Evolutionary conservation across 306 rosid genomes (phyloP).

Genomic region (Vicia villosa): DNA sequence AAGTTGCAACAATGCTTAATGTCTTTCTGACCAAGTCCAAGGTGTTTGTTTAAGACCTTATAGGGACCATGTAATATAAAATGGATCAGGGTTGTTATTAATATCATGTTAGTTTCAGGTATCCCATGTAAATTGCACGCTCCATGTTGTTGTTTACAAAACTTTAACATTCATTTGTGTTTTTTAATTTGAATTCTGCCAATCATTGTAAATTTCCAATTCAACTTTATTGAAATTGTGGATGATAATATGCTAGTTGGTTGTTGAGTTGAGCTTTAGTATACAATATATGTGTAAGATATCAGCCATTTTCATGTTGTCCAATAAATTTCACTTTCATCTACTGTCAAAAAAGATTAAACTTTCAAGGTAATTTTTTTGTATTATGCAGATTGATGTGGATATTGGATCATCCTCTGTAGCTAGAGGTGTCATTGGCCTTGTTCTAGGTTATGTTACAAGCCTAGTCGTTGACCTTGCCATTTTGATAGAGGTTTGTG

Average conservation of each 20-base stretch:
- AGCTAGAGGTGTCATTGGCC: slow-evolving; percentile 84
- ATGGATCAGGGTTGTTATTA: background rate
- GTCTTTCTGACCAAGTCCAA: background rate
- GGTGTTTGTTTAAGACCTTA: background rate
- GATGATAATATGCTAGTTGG: slow-evolving; percentile 24
- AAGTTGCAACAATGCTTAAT: slow-evolving; percentile 5
- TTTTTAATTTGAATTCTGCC: slow-evolving; percentile 25
- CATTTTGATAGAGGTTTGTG: slow-evolving; percentile 84
- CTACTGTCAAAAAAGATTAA: background rate
- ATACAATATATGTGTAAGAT: slow-evolving; percentile 2
- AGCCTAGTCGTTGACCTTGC: slow-evolving; percentile 94
- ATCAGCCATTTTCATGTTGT: slow-evolving; percentile 22
- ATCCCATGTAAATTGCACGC: slow-evolving; percentile 3
- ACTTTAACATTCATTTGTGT: background rate
- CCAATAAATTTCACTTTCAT: slow-evolving; percentile 15
- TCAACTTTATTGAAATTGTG: slow-evolving; percentile 30
- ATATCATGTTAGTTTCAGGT: slow-evolving; percentile 3
- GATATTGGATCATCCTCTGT: slow-evolving; percentile 98
- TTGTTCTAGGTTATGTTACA: slow-evolving; percentile 95
- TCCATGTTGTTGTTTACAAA: slow-evolving; percentile 18
- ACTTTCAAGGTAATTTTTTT: slow-evolving; percentile 19
- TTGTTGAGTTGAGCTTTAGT: slow-evolving; percentile 24
- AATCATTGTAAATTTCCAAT: slow-evolving; percentile 19
- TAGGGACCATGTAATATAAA: background rate
- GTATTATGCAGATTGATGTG: slow-evolving; percentile 81